Conservation (phyloP, 176 grass and related monocot species). For the Triticum timopheevii region DNA sequence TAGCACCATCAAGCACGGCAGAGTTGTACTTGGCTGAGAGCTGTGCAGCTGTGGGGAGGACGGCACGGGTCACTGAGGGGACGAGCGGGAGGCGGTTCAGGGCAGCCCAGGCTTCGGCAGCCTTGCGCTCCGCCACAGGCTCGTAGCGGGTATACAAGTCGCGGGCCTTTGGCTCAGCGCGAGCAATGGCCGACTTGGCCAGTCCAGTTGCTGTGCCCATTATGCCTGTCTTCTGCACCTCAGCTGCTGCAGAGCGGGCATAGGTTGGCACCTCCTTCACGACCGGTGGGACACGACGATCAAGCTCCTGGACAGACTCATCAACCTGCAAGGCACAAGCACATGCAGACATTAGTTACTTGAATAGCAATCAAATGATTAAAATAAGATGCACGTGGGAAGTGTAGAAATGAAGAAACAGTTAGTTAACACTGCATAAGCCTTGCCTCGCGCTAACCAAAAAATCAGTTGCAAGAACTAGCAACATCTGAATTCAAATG, state of each 20-base stretch:
- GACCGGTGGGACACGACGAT: constrained; percentile 58
- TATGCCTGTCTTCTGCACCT: constrained; percentile 65
- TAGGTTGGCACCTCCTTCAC: constrained; percentile 65
- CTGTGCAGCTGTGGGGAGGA: constrained; percentile 69
- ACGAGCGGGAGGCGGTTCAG: constrained; percentile 83
- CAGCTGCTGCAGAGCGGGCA: constrained; percentile 51
- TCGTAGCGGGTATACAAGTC: constrained; percentile 78
- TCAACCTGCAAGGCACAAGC: constrained; percentile 37
- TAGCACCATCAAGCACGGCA: constrained; percentile 43
- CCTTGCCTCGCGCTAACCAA: not conserved
- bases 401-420: not conserved
- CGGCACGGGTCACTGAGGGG: constrained; percentile 57
- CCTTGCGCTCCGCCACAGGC: constrained; percentile 63
- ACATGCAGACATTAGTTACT: not conserved
- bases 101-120: constrained; percentile 61
- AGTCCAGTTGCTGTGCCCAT: constrained; percentile 64
- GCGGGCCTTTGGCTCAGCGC: constrained; percentile 51
- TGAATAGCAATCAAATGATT: not conserved
- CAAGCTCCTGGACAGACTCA: constrained; percentile 61
- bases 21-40: constrained; percentile 73
- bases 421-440: too few relatives aligned
- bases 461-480: not conserved
- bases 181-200: constrained; percentile 49
- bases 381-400: not conserved
- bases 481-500: too few relatives aligned